Evolutionary conservation across 495 filamentous ascomycete species (phyloP), one percentile per base, ranked within the genome.

Genomic region (Tuber melanosporum): DNA sequence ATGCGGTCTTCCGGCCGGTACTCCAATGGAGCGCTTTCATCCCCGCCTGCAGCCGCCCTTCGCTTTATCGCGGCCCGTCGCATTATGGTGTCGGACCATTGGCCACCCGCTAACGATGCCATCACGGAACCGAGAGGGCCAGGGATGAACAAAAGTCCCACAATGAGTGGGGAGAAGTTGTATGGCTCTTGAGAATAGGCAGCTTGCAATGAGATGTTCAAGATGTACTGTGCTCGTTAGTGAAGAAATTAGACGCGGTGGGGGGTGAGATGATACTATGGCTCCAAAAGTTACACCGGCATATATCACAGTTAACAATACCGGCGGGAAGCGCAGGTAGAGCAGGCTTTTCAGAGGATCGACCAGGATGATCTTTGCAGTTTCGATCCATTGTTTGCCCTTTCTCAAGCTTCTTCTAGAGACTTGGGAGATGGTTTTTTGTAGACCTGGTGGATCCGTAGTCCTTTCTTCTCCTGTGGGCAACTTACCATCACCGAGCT

Each of bases 61-160:
- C 80, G 77, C 73, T 89, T 90, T 26, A 92, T 92, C 45, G 89
- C 85, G 43, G 88, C 87, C 6, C 92, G 89, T 52, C 89, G 87
- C 95, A 98, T 98, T 84, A 98, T 96, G 46, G 83, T 84, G 84
- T 98, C 95, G 84, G 93, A 92, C 94, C 94, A 98, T 57, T 86
- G 86, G 1, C 95, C 95, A 57, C 95, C 95, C 41, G 93, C 84
- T 9, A 92, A 73, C 77, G 91, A 92, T 10, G 92, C 88, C 5
- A 90, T 80, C 42, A 96, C 82, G 84, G 97, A 98, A 19, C 95
- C 95, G 17, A 95, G 73, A 0, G 92, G 91, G 71, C 89, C 89
- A 0, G 94, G 92, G 44, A 97, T 90, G 83, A 98, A 98, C 8
- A 94, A 86, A 36, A 95, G 86, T 36, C 95, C 91, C 76, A 98